Conservation (phyloP, 352 stramenopile species). For the Globisporangium barbulae region DNA sequence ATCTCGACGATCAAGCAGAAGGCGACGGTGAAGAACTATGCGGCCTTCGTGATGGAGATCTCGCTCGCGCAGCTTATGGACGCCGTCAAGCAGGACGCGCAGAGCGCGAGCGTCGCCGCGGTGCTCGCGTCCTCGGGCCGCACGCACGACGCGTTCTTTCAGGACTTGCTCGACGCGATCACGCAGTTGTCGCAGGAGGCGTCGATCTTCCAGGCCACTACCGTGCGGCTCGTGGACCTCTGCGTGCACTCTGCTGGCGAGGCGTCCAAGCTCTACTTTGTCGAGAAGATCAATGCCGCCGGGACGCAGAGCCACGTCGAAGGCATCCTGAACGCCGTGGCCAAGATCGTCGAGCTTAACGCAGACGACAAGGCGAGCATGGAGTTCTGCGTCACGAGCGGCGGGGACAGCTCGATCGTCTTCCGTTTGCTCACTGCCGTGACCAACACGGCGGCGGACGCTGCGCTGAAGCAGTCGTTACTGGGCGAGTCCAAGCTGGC, state of each 20-base stretch:
- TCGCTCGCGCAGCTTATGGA: constrained; percentile 72
- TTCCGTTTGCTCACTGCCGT: constrained; percentile 61
- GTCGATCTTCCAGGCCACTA: constrained; percentile 77
- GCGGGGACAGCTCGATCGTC: constrained; percentile 36
- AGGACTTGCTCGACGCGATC: constrained; percentile 66
- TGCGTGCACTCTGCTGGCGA: constrained; percentile 28
- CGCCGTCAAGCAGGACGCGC: constrained; percentile 31
- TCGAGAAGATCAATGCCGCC: constrained; percentile 25
- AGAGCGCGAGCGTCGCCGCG: constrained; percentile 22
- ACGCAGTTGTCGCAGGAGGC: constrained; percentile 70
- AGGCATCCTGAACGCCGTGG: constrained; percentile 64
- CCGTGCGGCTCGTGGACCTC: constrained; percentile 67
- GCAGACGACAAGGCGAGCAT: constrained; percentile 67
- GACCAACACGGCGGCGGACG: constrained; percentile 50
- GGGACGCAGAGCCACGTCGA: constrained; percentile 36
- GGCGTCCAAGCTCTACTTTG: constrained; percentile 30
- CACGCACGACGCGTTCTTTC: constrained; percentile 58
- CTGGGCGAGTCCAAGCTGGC: constrained; percentile 42
- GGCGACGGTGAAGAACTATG: constrained; percentile 55
- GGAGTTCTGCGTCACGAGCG: constrained; percentile 66
- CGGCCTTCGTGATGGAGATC: constrained; percentile 69
- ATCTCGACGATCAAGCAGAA: constrained; percentile 68
- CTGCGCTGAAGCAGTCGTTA: constrained; percentile 23
- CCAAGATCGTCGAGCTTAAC: constrained; percentile 81
- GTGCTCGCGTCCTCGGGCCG: constrained; percentile 53